A percentile compares a stretch with the other conserved stretches of the same genome.
These are phyloP conservation scores for Parietaria judaica DNA, from an alignment of 306 rosid genomes.

Conservation along the genomic window DNA sequence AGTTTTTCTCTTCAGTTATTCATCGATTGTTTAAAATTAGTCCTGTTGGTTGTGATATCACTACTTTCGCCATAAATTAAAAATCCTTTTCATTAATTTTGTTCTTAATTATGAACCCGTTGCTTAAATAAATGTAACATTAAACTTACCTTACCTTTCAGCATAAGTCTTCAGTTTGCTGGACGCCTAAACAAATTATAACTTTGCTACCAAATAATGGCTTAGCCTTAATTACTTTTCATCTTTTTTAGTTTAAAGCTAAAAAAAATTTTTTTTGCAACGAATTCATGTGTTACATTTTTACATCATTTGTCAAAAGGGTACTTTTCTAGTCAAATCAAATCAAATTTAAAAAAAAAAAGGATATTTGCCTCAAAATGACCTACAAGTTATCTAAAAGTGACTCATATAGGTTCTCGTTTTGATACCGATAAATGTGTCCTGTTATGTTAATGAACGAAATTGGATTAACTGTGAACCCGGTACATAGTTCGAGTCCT, in stretches of 20 bases:
- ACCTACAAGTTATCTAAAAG: too few species aligned
- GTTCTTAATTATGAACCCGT: neutral
- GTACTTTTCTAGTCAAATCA: too few species aligned
- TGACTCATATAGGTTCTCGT: too few species aligned
- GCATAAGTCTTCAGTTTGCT: neutral
- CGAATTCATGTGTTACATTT: too few species aligned
- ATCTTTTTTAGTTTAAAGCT: neutral
- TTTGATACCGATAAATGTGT: too few species aligned
- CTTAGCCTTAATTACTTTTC: neutral
- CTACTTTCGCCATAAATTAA: neutral
- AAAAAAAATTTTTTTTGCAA: neutral
- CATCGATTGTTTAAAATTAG: neutral
- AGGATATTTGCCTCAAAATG: too few species aligned
- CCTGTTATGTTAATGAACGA: too few species aligned
- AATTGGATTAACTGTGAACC: too few species aligned
- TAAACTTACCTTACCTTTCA: neutral
- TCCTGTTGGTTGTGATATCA: neutral
- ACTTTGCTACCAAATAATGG: conserved; percentile 7
- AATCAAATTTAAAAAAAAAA: too few species aligned
- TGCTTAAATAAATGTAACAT: neutral
- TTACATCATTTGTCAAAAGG: too few species aligned
- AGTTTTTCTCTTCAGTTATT: neutral
- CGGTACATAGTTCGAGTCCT: too few species aligned
- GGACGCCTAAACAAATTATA: conserved; percentile 12
- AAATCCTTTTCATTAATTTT: neutral